Evolutionary conservation across 805 yeast genomes (phyloP), one percentile per base, ranked within the genome.

Genomic region (Candida morakotiae): DNA sequence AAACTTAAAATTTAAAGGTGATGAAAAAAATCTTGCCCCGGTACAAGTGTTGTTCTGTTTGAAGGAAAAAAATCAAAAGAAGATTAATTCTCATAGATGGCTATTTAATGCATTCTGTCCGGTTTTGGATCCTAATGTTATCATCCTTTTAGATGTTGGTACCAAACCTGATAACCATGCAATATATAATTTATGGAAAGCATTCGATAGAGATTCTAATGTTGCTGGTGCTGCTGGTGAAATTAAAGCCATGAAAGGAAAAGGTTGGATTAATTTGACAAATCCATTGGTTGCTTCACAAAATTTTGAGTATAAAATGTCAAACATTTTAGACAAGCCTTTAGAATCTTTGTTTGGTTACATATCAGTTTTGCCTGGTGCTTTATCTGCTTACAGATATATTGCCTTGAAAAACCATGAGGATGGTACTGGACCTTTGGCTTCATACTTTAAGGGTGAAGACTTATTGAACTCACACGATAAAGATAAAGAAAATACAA

Each of bases 181-280:
- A 0, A 69, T 91, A 18, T 94, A 93, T 54, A 93, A 91, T 49
- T 68, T 93, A 42, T 93, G 99, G 99, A 93, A 93, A 60, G 95
- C 96, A 0, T 93, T 93, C 60, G 98, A 93, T 59, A 75, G 80
- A 48, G 97, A 93, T 56, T 88, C 97, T 1, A 89, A 91, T 51
- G 96, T 93, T 37, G 99, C 96, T 0, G 99, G 99, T 45, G 98
- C 96, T 1, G 97, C 98, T 10, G 99, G 99, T 44, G 98, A 93
- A 60, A 89, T 93, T 55, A 84, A 84, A 44, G 87, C 98, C 0
- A 83, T 91, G 86, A 88, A 87, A 51, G 99, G 98, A 30, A 84
- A 80, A 50, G 83, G 80, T 20, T 87, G 97, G 76, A 52, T 65
- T 17, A 87, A 89, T 46, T 67, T 93, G 43, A 58, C 86, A 16